Evolutionary conservation across 352 stramenopile genomes (phyloP), one percentile per base, ranked within the genome.

Genomic region (Globisporangium iwayamae): DNA sequence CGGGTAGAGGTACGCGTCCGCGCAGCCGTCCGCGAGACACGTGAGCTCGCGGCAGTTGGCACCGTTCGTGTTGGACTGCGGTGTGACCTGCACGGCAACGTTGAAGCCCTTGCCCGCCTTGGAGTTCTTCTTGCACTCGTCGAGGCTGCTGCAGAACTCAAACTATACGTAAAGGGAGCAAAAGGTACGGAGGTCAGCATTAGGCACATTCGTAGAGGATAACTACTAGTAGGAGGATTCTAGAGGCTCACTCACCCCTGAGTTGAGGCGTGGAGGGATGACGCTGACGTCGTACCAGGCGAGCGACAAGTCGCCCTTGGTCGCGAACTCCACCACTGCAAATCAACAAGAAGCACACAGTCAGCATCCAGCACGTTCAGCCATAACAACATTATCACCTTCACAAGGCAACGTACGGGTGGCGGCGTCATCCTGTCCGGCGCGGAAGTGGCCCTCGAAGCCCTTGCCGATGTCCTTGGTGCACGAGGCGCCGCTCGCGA

Each of bases 281-380:
- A 89, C 78, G 64, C 80, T 85, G 59, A 91, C 74, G 66, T 93
- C 80, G 53, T 70, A 89, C 79, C 80, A 93, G n/a, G 71, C 69
- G 43, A 88, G 52, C 56, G 76, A 59, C 53, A 84, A 67, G 56
- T 81, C 61, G 48, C 78, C 79, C 68, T 78, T 83, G 45, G 82
- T 91, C 41, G 82, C 77, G 46, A 91, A 78, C 73, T 89, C 82
- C 25, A 87, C 52, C 63, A 91, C 72, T 79, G 62, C 34, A 51
- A 1, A 60, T 18, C 13, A n/a, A 45, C 1, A 34, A 34, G 22
- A 32, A 34, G 4, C 3, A 46, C 3, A 28, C 28, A 8, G 16
- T 52, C 48, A 69, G 62, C 38, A 62, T 20, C n/a, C 25, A 10
- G n/a, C 5, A 8, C 32, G 32, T 7, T 36, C 43, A 20, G 36